Conservation (phyloP, 768 basidiomycete genomes). For the Leccinum broughii region DNA sequence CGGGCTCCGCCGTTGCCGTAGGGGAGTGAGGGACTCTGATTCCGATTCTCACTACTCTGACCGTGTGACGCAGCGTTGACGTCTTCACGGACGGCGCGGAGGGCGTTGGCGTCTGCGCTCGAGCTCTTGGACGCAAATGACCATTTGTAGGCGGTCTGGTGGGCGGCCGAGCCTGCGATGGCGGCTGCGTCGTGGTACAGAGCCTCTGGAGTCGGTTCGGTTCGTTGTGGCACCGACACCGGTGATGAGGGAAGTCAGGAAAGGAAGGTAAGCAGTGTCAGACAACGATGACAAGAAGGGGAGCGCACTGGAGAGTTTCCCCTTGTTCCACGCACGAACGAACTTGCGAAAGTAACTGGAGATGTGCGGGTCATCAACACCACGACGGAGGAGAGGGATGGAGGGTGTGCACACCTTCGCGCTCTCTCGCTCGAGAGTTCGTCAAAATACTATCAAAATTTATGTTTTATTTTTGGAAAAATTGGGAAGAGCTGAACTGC, state of each 20-base stretch:
- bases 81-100: slow-evolving; percentile 59
- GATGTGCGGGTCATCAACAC: slow-evolving; percentile 18
- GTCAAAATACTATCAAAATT: slow-evolving; percentile 65
- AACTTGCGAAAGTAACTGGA: slow-evolving; percentile 90
- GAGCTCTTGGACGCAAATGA: slow-evolving; percentile 71
- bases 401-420: slow-evolving; percentile 58
- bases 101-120: slow-evolving; percentile 55
- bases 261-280: neutral
- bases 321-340: slow-evolving; percentile 87
- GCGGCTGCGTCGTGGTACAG: slow-evolving; percentile 65
- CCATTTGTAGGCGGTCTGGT: slow-evolving; percentile 87
- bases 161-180: slow-evolving; percentile 53
- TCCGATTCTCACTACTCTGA: neutral
- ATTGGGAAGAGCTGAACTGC: neutral
- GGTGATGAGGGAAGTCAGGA: neutral
- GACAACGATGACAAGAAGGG: neutral
- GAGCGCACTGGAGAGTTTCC: slow-evolving; percentile 60
- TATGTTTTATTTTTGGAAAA: neutral
- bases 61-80: slow-evolving; percentile 49
- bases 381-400: slow-evolving; percentile 28
- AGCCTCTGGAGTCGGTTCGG: slow-evolving; percentile 37
- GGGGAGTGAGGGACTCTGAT: neutral
- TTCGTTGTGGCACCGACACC: neutral
- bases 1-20: slow-evolving; percentile 37
- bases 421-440: slow-evolving; percentile 82